Conservation (phyloP, 1,284 basidiomycete species). For the Cutaneotrichosporon sp. region DNA sequence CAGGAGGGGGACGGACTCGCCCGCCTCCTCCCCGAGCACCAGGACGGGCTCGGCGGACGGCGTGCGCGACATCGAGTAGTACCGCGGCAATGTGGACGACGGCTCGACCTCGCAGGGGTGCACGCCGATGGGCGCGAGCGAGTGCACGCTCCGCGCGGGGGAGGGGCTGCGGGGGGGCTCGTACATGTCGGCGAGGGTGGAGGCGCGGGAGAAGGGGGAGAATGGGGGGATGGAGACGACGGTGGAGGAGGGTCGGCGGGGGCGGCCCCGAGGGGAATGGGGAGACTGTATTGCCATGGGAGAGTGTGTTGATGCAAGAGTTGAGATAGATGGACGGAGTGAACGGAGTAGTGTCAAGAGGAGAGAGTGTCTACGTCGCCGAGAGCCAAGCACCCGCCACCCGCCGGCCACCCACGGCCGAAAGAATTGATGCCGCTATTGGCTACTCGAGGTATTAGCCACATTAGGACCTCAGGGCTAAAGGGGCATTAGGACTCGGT, state of each 20-base stretch:
- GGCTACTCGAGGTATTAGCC: too few relatives aligned
- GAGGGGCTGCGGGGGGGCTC: background rate
- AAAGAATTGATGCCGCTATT: too few relatives aligned
- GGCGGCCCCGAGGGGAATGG: background rate
- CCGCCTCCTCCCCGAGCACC: background rate
- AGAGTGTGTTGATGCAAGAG: background rate
- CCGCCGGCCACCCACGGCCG: too few relatives aligned
- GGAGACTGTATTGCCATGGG: background rate
- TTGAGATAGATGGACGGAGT: too few relatives aligned
- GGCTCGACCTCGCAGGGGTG: conserved; percentile 19
- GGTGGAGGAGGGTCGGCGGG: background rate
- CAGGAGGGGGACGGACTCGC: conserved; percentile 10
- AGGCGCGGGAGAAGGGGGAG: background rate
- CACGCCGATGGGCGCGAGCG: conserved; percentile 8
- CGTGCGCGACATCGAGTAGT: conserved; percentile 4
- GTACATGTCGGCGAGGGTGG: conserved; percentile 2
- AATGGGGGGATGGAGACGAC: background rate
- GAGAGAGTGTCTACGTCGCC: background rate
- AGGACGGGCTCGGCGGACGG: conserved; percentile 1
- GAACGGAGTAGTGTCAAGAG: background rate
- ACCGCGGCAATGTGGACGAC: background rate
- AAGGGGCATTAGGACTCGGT: too few relatives aligned
- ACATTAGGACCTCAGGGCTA: too few relatives aligned
- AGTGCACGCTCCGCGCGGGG: conserved; percentile 2
- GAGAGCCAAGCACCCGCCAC: background rate